Percentiles rank a stretch among this genome's conserved stretches.
phyloP scores from a whole-genome alignment of 2,329 filamentous ascomycete genomes.

The Colletotrichum liaoningense region DNA sequence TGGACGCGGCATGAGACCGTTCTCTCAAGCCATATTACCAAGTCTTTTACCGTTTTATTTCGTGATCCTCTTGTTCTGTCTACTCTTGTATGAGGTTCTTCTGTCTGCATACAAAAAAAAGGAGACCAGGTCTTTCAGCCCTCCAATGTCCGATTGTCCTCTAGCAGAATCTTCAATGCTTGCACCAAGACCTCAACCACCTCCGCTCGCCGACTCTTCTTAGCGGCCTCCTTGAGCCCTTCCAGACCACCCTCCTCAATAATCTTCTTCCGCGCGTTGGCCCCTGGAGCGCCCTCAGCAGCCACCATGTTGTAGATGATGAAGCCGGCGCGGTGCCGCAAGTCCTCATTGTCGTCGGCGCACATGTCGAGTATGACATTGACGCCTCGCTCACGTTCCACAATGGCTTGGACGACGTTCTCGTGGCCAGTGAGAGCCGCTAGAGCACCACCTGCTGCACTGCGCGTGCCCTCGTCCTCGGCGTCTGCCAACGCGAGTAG shows the following conservation, averaged over 20 bases:
- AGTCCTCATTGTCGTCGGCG: slow-evolving; percentile 75
- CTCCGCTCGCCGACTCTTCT: slow-evolving; percentile 74
- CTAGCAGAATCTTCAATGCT: slow-evolving; percentile 76
- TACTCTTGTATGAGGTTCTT: slow-evolving; percentile 11
- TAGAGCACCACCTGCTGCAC: slow-evolving; percentile 88
- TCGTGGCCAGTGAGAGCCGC: slow-evolving; percentile 87
- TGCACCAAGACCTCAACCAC: slow-evolving; percentile 79
- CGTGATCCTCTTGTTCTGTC: slow-evolving; percentile 15
- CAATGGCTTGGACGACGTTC: slow-evolving; percentile 75
- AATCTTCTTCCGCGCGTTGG: slow-evolving; percentile 69
- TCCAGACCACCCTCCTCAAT: slow-evolving; percentile 73
- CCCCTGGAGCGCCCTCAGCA: slow-evolving; percentile 74
- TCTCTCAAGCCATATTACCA: background rate
- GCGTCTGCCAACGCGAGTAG: slow-evolving; percentile 89
- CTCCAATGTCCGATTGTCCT: slow-evolving; percentile 42
- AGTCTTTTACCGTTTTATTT: slow-evolving; percentile 7
- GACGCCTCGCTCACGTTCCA: slow-evolving; percentile 78
- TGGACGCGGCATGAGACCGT: background rate
- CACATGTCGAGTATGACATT: slow-evolving; percentile 85
- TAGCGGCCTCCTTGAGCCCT: slow-evolving; percentile 75
- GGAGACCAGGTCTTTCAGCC: slow-evolving; percentile 2
- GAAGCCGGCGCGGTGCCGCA: slow-evolving; percentile 80
- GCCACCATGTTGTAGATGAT: slow-evolving; percentile 79
- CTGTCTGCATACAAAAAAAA: slow-evolving; percentile 11
- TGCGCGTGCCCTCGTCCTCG: slow-evolving; percentile 81